These are phyloP conservation scores for Geosiphon pyriformis DNA, from an alignment of 192 early-diverging fungal species.

Conservation along the genomic window DNA sequence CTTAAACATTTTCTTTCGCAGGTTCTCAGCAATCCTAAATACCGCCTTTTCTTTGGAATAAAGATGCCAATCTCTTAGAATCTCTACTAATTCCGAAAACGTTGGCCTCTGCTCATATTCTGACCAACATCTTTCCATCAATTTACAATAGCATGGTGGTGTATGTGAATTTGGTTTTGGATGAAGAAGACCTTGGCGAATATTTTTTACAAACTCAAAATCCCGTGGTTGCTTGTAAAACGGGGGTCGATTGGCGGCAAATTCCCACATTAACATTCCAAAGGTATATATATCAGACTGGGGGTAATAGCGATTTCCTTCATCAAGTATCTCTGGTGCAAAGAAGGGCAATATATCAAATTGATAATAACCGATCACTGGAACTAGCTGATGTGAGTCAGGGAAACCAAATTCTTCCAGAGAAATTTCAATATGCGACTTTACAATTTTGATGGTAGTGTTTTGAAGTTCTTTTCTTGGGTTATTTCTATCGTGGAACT, in stretches of 20 bases:
- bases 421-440: slow-evolving; percentile 15
- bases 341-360: slow-evolving; percentile 13
- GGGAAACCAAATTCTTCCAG: slow-evolving; percentile 11
- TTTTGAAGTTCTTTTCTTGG: neutral
- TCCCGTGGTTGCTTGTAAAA: slow-evolving; percentile 5
- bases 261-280: slow-evolving; percentile 24
- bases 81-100: slow-evolving; percentile 2
- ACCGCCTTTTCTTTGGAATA: neutral
- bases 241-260: slow-evolving; percentile 10
- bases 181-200: neutral
- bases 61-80: slow-evolving; percentile 8
- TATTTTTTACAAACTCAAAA: neutral
- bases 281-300: slow-evolving; percentile 9
- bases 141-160: slow-evolving; percentile 14
- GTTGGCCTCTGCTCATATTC: neutral
- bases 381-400: neutral
- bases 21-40: slow-evolving; percentile 1
- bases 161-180: neutral
- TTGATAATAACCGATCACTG: slow-evolving; percentile 18
- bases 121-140: slow-evolving; percentile 16
- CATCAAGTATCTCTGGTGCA: slow-evolving; percentile 9
- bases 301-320: neutral
- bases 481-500: neutral
- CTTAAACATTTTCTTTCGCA: neutral
- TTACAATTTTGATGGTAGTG: neutral